These are phyloP conservation scores for Exutisphaerella laricina DNA, from an alignment of 2,329 filamentous ascomycete genomes.

Conservation along the genomic window DNA sequence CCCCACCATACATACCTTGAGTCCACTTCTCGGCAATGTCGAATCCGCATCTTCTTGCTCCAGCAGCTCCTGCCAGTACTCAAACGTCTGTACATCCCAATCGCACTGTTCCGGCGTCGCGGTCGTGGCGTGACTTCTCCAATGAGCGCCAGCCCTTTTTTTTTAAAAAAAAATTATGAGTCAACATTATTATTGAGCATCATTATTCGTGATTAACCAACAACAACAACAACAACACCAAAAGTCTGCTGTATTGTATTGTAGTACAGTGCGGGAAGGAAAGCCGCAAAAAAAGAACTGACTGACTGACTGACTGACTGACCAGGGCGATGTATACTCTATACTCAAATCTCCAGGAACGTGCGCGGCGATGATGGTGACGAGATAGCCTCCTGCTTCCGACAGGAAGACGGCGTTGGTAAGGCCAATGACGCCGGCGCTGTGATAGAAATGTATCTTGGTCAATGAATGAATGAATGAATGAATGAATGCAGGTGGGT, in stretches of 20 bases:
- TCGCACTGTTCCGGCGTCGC: constrained; percentile 32
- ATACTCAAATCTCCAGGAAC: constrained; percentile 39
- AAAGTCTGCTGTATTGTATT: too few species aligned
- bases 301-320: constrained; percentile 1
- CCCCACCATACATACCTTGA: constrained; percentile 27
- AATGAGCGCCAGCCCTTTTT: constrained; percentile 45
- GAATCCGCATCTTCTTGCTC: constrained; percentile 28
- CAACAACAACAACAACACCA: too few species aligned
- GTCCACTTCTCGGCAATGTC: constrained; percentile 18
- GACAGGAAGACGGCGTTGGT: constrained; percentile 42
- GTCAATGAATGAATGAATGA: too few species aligned
- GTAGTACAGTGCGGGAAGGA: too few species aligned
- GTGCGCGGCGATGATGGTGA: constrained; percentile 42
- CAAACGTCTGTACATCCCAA: constrained; percentile 43
- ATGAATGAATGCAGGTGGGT: too few species aligned
- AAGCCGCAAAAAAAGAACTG: not conserved
- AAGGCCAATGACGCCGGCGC: constrained; percentile 46
- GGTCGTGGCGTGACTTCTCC: constrained; percentile 39
- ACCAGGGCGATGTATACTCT: constrained; percentile 44
- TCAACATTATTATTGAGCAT: not conserved
- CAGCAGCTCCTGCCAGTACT: constrained; percentile 36
- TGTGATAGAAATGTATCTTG: too few species aligned
- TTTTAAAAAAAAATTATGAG: not conserved
- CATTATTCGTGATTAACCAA: not conserved
- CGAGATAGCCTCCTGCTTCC: constrained; percentile 36